phyloP scores from a whole-genome alignment of 139 green algal genomes.

The Chlamydomonas incerta region DNA sequence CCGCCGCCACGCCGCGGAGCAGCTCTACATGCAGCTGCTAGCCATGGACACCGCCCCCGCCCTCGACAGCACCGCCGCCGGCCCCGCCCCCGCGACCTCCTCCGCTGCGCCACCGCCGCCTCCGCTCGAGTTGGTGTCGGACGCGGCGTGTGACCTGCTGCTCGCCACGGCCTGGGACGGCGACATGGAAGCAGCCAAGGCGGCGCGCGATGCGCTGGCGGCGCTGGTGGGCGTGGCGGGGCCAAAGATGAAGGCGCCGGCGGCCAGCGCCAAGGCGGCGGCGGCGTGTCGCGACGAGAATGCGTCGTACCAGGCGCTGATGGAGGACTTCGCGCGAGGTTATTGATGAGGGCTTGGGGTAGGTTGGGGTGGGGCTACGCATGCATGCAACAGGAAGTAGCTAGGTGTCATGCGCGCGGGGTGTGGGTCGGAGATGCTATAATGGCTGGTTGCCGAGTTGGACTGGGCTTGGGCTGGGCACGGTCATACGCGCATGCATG shows the following conservation, averaged over 20 bases:
- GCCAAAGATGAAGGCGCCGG: slow-evolving; percentile 48
- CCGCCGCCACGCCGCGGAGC: slow-evolving; percentile 80
- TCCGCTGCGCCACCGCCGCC: too few species aligned
- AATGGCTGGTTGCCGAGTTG: too few species aligned
- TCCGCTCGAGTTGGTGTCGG: slow-evolving; percentile 16
- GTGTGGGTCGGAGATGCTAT: too few species aligned
- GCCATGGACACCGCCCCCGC: slow-evolving; percentile 53
- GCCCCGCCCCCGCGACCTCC: neutral
- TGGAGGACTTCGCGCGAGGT: slow-evolving; percentile 66
- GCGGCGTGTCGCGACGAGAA: slow-evolving; percentile 63
- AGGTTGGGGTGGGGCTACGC: too few species aligned
- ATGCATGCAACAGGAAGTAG: too few species aligned
- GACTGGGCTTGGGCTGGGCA: too few species aligned
- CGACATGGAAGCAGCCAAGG: slow-evolving; percentile 60
- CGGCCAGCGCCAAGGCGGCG: neutral
- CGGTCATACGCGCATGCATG: too few species aligned
- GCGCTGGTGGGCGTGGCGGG: slow-evolving; percentile 51
- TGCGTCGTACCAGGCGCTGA: slow-evolving; percentile 72
- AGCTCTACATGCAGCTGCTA: slow-evolving; percentile 87
- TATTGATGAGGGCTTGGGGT: slow-evolving; percentile 13
- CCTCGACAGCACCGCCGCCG: neutral
- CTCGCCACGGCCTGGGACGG: slow-evolving; percentile 74
- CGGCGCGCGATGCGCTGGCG: slow-evolving; percentile 53
- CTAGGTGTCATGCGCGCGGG: too few species aligned
- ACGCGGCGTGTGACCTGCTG: slow-evolving; percentile 67